Evolutionary conservation across 148 eudicot species (phyloP).

Genomic region (Rhododendron molle): DNA sequence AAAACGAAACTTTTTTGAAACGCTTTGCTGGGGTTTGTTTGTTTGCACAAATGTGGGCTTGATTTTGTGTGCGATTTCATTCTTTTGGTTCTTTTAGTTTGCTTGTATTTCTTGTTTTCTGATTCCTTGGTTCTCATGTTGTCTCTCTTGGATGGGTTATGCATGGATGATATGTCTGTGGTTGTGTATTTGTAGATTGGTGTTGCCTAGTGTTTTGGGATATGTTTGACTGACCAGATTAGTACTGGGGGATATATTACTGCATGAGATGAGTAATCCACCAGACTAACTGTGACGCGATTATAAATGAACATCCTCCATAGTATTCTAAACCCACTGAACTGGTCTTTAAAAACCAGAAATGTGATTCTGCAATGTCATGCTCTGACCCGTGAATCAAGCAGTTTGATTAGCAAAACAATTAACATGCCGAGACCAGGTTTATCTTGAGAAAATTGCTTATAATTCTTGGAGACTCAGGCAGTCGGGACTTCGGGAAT

Average conservation of each 20-base stretch:
- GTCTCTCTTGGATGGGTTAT: constrained; percentile 2
- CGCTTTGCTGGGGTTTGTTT: background rate
- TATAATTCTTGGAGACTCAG: background rate
- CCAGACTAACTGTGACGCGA: background rate
- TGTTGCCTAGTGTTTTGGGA: background rate
- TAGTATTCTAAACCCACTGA: background rate
- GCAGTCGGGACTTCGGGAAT: background rate
- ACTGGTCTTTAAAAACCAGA: background rate
- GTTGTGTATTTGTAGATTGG: background rate
- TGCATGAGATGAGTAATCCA: background rate
- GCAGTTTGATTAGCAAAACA: background rate
- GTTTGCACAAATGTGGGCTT: background rate
- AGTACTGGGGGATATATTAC: background rate
- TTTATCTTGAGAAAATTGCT: background rate
- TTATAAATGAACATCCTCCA: background rate
- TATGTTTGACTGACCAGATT: background rate
- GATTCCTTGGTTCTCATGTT: background rate
- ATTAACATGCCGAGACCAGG: background rate
- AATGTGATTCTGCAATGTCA: background rate
- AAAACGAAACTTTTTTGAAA: background rate
- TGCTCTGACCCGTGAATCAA: background rate
- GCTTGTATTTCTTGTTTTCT: background rate
- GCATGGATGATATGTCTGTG: background rate
- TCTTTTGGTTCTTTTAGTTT: background rate
- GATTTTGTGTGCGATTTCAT: background rate